Conservation (phyloP, 2,329 filamentous ascomycete species). For the Aspergillus bombycis region DNA sequence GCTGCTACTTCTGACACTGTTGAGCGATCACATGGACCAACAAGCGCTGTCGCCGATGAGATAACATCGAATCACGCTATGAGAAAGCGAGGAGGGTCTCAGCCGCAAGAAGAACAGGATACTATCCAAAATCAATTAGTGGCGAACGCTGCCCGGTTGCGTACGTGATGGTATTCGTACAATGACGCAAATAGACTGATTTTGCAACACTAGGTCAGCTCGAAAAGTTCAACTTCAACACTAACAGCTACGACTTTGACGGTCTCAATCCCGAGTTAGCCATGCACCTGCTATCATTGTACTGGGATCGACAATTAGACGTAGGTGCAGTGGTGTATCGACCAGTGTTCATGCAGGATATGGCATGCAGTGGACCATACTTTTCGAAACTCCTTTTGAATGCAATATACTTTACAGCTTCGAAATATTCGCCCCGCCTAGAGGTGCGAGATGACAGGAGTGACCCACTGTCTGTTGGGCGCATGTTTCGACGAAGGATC, state of each 20-base stretch:
- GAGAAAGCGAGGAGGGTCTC: background rate
- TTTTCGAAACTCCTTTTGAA: constrained; percentile 58
- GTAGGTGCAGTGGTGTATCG: constrained; percentile 9
- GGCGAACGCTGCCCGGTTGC: background rate
- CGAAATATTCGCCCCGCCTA: background rate
- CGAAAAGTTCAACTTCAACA: background rate
- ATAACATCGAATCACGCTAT: constrained; percentile 1
- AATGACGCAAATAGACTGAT: background rate
- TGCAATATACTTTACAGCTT: constrained; percentile 28
- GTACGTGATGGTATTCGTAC: background rate
- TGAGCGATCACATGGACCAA: constrained; percentile 2
- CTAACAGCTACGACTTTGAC: constrained; percentile 12
- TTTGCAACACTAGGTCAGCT: background rate
- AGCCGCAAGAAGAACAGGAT: background rate
- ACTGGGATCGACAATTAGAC: constrained; percentile 8
- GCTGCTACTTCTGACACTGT: background rate
- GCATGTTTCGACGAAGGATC: background rate
- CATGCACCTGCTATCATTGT: constrained; percentile 5
- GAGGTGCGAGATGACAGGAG: background rate
- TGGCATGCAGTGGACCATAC: constrained; percentile 46
- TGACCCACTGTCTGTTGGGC: background rate
- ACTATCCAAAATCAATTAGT: background rate
- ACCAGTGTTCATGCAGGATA: constrained; percentile 18
- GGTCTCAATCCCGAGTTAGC: constrained; percentile 1
- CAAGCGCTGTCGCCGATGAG: constrained; percentile 2